Evolutionary conservation across 2,329 filamentous ascomycete species (phyloP), one percentile per base, ranked within the genome.

Genomic region (Colletotrichum falcatum): DNA sequence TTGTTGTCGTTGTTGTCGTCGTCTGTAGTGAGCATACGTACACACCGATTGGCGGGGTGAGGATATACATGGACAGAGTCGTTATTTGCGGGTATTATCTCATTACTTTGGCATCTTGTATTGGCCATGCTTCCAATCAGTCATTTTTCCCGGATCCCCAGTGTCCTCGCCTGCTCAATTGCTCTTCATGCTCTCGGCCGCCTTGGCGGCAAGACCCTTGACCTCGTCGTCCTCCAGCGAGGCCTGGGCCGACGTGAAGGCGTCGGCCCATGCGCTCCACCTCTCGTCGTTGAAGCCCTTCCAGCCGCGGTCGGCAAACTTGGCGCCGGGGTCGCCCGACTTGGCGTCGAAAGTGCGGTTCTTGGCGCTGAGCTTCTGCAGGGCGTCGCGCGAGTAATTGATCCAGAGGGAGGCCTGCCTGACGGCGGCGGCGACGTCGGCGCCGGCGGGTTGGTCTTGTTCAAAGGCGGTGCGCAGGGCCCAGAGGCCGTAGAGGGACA

Each of bases 401-500:
- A 78, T 62, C 77, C 77, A 79, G 4, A 76, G 28, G 1, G 65
- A 73, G 3, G 77, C 75, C 26, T 75, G 70, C 6, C 54, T 73
- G 33, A 75, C 67, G 9, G 75, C 73, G 9, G 63, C 61, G n/a
- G 14, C 35, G 33, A 1, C 35, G 59, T 61, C 61, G 0, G 56
- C 30, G 20, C 30, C 61, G 6, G 49, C 46, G 20, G 73, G 48
- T 4, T 67, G 61, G 7, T 62, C 53, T 46, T 73, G 72, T 59
- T 79, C 78, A 23, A 78, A 75, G 3, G 76, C 77, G 1, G 62
- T 63, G n/a, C 78, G 72, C 60, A 79, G 51, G 3, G 72, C 66
- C 78, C 78, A 79, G 14, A 79, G 70, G 9, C 70, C 77, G 37
- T 72, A 78, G 28, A 76, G 51, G 11, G 77, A 75, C 70, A 74